A percentile compares a stretch with the other conserved stretches of the same genome.
Conservation (phyloP, 2,329 filamentous ascomycete genomes). For the Graphilbum ipis-grandicollis region DNA sequence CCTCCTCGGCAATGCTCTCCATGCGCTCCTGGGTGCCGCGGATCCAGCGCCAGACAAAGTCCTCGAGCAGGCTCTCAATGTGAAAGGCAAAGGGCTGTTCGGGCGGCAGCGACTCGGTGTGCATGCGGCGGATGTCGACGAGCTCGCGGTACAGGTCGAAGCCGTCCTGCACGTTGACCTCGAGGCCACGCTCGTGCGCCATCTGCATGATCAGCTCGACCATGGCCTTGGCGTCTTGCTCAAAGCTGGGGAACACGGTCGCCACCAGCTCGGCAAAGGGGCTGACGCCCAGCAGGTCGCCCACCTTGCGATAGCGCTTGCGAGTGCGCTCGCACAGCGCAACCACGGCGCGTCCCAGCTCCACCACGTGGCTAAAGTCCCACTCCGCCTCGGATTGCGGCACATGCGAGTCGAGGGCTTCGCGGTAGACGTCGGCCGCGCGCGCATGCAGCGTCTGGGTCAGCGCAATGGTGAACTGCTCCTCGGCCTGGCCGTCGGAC, state of each 20-base stretch:
- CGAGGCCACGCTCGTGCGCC: conserved; percentile 49
- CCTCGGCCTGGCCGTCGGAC: conserved; percentile 49
- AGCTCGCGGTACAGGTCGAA: conserved; percentile 88
- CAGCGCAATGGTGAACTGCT: conserved; percentile 56
- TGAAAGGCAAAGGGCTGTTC: conserved; percentile 66
- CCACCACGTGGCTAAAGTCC: conserved; percentile 82
- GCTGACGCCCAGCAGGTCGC: conserved; percentile 64
- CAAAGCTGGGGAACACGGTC: conserved; percentile 77
- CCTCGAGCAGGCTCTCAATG: conserved; percentile 68
- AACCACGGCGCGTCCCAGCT: conserved; percentile 71
- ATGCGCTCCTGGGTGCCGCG: conserved; percentile 63
- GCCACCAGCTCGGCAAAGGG: conserved; percentile 55
- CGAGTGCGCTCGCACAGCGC: conserved; percentile 77
- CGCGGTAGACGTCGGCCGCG: conserved; percentile 64
- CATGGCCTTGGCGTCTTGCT: conserved; percentile 74
- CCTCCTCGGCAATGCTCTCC: conserved; percentile 70
- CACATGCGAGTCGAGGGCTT: conserved; percentile 62
- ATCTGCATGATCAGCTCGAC: conserved; percentile 64
- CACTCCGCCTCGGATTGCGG: conserved; percentile 67
- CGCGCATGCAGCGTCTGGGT: conserved; percentile 55
- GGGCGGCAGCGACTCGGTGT: conserved; percentile 52
- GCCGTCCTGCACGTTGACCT: conserved; percentile 78
- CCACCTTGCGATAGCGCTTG: conserved; percentile 79
- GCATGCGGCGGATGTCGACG: conserved; percentile 67
- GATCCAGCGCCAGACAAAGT: conserved; percentile 96